Evolutionary conservation across 2,329 filamentous ascomycete species (phyloP), one percentile per base, ranked within the genome.

Genomic region (Paecilomyces formosus): DNA sequence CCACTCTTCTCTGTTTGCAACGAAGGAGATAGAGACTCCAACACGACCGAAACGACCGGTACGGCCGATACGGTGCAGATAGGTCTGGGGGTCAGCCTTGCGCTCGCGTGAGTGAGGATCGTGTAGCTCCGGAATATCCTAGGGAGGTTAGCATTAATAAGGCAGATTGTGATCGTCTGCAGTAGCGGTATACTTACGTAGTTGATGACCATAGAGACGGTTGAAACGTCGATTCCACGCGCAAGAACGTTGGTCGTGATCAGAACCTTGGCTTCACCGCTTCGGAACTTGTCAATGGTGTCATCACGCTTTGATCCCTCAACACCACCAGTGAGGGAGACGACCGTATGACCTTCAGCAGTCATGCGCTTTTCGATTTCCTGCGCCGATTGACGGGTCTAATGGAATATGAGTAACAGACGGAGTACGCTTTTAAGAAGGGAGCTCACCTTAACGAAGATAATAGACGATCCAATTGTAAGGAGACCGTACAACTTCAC

Each of bases 191-290:
- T 30, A 71, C 78, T 63, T 76, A 83, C 82, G 76, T 99, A 99
- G 80, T 99, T 99, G 81, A 99, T 92, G 57, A 99, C 94, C 88
- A 99, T 94, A 9, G 92, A 96, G 13, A 99, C 94, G 28, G 87
- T 87, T 78, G 95, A 75, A 72, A 97, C 79, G 70, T 99, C 94
- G 68, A 99, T 97, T 72, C 94, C 94, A 70, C 94, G 92, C 8
- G 94, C 90, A 59, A 99, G 84, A 39, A 99, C 92, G 70, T 99
- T 99, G 66, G 94, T 99, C 1, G 94, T 95, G 70, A 99, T 97
- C 62, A 99, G 87, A 8, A 99, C 94, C 79, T 99, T 99, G 69
- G 91, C 91, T 60, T 88, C 83, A 45, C 93, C 93, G 52, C 79
- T 84, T 59, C 94, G 87, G 84, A 99, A 99, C 58, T 89, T 84